phyloP scores from a whole-genome alignment of 352 stramenopile species.

The Phytopythium kandeliae region DNA sequence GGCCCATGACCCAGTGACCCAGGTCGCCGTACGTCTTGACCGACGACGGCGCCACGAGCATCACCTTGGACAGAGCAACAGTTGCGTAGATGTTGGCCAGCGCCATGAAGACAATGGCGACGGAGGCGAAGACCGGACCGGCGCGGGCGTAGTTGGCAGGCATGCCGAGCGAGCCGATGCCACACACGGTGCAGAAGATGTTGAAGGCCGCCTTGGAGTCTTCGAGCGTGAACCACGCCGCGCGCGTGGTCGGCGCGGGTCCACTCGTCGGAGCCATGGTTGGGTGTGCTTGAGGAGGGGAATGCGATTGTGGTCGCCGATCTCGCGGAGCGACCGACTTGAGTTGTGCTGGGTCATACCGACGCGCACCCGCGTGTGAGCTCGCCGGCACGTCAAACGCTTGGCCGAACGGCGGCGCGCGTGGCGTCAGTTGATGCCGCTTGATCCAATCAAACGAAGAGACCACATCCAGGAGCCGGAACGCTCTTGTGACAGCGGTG shows the following conservation, averaged over 20 bases:
- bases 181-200: slow-evolving; percentile 27
- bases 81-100: slow-evolving; percentile 38
- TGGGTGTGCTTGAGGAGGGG: not conserved
- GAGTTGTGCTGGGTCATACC: no score
- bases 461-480: not conserved
- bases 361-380: not conserved
- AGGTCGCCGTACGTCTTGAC: slow-evolving; percentile 39
- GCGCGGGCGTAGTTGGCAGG: slow-evolving; percentile 42
- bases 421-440: not conserved
- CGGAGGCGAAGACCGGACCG: slow-evolving; percentile 24
- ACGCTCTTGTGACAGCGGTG: slow-evolving; percentile 4
- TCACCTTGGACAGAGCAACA: slow-evolving; percentile 25
- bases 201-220: slow-evolving; percentile 32
- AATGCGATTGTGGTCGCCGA: slow-evolving; percentile 3
- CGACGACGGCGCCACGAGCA: slow-evolving; percentile 25
- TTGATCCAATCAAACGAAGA: not conserved
- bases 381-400: not conserved
- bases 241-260: slow-evolving; percentile 2
- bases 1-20: slow-evolving; percentile 29
- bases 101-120: slow-evolving; percentile 40
- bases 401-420: not conserved
- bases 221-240: slow-evolving; percentile 23
- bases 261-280: not conserved
- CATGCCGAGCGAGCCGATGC: slow-evolving; percentile 39
- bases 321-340: not conserved